Conservation (phyloP, 2,329 filamentous ascomycete species). For the Penicillium hesseltinei region DNA sequence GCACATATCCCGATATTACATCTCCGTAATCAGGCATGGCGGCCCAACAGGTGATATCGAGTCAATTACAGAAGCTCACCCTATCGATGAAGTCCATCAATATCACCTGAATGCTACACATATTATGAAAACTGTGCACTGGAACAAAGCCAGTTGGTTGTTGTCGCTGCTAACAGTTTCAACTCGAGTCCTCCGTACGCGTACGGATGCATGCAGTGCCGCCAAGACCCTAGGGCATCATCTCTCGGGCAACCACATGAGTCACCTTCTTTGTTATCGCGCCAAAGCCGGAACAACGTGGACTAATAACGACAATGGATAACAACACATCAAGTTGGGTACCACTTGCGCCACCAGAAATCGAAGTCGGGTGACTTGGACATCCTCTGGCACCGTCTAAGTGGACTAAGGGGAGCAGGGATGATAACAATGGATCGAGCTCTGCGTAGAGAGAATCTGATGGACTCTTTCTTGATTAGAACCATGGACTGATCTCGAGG, state of each 20-base stretch:
- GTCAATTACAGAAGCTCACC: neutral
- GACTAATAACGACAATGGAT: conserved; percentile 53
- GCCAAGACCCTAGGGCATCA: conserved; percentile 95
- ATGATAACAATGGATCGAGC: too few species aligned
- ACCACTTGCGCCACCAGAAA: conserved; percentile 79
- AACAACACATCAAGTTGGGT: conserved; percentile 87
- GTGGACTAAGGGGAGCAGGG: too few species aligned
- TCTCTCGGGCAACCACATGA: conserved; percentile 98
- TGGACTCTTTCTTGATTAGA: too few species aligned
- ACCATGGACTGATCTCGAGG: too few species aligned
- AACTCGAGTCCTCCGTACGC: conserved; percentile 73
- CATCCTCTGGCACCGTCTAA: too few species aligned
- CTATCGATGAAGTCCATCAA: conserved; percentile 38
- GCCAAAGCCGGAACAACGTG: neutral
- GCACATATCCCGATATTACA: neutral
- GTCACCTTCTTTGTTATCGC: conserved; percentile 45
- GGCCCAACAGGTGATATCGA: conserved; percentile 75
- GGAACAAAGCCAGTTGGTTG: neutral
- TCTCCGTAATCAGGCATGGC: conserved; percentile 71
- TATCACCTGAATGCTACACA: neutral
- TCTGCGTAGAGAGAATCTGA: too few species aligned
- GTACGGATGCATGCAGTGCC: conserved; percentile 62
- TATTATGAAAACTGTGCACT: neutral
- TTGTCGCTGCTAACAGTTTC: conserved; percentile 84
- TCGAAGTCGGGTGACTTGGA: too few species aligned